phyloP scores from a whole-genome alignment of 2,329 filamentous ascomycete species.

The Venturia aucupariae region DNA sequence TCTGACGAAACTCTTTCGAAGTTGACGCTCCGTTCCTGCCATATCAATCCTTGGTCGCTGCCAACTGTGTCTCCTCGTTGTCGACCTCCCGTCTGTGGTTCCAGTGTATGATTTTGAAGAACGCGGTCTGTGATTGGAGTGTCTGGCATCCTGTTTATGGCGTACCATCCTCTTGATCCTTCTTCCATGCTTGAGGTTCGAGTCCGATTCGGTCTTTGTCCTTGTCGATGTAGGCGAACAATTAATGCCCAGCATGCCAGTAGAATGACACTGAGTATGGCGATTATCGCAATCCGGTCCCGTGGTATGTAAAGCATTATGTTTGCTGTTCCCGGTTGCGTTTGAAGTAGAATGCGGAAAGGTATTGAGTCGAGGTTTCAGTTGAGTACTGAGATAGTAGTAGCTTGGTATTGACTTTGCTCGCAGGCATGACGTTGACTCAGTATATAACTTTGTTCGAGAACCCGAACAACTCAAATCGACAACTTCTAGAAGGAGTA shows the following conservation, averaged over 20 bases:
- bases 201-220: background rate
- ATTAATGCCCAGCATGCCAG: background rate
- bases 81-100: background rate
- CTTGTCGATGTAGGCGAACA: conserved; percentile 1
- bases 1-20: background rate
- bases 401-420: background rate
- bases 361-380: background rate
- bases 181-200: background rate
- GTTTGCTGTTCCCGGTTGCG: background rate
- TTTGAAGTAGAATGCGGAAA: background rate
- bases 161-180: background rate
- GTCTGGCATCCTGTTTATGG: background rate
- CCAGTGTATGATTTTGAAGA: background rate
- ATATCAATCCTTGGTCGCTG: background rate
- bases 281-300: background rate
- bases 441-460: background rate
- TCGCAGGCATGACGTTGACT: background rate
- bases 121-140: background rate
- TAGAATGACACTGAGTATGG: background rate
- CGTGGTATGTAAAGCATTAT: background rate
- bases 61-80: background rate
- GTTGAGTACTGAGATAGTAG: background rate
- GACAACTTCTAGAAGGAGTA: conserved; percentile 4
- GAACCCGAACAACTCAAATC: background rate
- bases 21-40: background rate